Evolutionary conservation across 306 rosid species (phyloP).

Genomic region (Malus sieversii): DNA sequence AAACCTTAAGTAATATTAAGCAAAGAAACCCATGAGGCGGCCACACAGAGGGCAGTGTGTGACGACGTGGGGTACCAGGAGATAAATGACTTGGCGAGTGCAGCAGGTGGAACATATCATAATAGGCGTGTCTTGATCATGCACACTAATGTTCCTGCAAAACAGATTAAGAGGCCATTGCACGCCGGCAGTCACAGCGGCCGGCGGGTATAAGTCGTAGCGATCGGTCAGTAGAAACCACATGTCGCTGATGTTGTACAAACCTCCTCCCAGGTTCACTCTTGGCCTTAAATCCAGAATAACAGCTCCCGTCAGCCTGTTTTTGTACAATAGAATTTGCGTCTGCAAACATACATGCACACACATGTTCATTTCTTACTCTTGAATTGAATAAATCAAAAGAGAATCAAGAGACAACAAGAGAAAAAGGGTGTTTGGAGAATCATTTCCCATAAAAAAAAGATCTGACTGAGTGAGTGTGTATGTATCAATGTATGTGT

Average conservation of each 20-base stretch:
- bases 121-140: neutral
- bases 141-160: neutral
- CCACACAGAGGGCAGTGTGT: constrained; percentile 2
- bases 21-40: neutral
- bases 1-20: neutral
- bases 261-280: constrained; percentile 5
- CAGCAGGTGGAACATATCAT: neutral
- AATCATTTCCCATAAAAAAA: too few relatives aligned
- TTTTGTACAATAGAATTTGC: neutral
- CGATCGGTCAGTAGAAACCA: neutral
- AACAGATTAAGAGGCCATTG: neutral
- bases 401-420: too few relatives aligned
- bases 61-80: constrained; percentile 1
- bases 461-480: neutral
- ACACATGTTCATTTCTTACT: too few relatives aligned
- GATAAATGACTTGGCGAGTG: neutral
- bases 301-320: neutral
- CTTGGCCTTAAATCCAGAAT: neutral
- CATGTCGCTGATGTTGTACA: neutral
- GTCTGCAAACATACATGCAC: neutral
- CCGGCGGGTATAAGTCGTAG: neutral
- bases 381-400: neutral
- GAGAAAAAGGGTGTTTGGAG: too few relatives aligned
- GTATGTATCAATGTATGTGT: neutral
- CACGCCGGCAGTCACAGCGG: too few relatives aligned